These are phyloP conservation scores for Quercus bicolor DNA, from an alignment of 306 rosid species.

Conservation along the genomic window DNA sequence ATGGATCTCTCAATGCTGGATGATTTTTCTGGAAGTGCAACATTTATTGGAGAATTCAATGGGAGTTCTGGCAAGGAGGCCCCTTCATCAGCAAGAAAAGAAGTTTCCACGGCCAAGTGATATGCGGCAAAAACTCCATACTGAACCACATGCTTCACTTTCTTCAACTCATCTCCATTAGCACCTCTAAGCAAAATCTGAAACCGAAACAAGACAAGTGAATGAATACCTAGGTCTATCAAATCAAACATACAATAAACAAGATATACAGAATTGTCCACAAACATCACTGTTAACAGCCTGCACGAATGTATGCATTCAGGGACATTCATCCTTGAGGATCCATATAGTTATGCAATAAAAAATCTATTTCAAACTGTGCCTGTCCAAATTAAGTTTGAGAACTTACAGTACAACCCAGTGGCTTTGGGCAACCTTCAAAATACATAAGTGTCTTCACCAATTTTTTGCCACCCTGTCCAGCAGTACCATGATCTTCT, in stretches of 20 bases:
- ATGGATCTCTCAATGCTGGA: constrained; percentile 73
- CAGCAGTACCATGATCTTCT: constrained; percentile 64
- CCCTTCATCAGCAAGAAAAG: constrained; percentile 99
- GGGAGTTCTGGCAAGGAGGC: constrained; percentile 89
- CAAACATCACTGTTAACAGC: background rate
- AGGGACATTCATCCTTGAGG: background rate
- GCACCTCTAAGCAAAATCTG: constrained; percentile 95
- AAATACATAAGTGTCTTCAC: constrained; percentile 92
- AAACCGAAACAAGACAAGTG: constrained; percentile 21
- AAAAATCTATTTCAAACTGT: background rate
- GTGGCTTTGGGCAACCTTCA: constrained; percentile 96
- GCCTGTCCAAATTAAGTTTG: background rate
- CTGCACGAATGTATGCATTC: background rate
- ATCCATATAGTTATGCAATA: background rate
- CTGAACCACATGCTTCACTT: constrained; percentile 91
- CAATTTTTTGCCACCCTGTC: constrained; percentile 64
- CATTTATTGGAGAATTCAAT: constrained; percentile 62
- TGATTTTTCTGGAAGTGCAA: constrained; percentile 70
- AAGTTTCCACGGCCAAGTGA: constrained; percentile 96
- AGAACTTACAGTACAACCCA: constrained; percentile 91
- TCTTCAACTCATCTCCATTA: constrained; percentile 79
- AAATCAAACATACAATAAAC: background rate
- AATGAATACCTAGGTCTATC: constrained; percentile 22
- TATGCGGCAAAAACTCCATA: constrained; percentile 97
- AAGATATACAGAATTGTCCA: background rate